Evolutionary conservation across 106 monocot species (phyloP).

Genomic region (Dioscorea dumetorum): DNA sequence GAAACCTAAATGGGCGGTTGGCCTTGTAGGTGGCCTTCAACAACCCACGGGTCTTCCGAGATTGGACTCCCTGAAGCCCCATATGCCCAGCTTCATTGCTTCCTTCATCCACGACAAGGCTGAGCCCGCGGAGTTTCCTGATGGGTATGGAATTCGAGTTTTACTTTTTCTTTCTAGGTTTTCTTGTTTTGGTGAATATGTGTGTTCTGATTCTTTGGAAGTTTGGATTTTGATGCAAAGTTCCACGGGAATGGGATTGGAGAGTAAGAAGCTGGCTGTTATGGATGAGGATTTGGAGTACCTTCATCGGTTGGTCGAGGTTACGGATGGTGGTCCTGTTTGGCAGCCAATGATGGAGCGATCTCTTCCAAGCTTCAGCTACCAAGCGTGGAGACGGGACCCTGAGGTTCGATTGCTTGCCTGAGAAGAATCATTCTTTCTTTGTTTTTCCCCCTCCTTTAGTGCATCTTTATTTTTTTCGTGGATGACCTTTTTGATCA

Average conservation of each 20-base stretch:
- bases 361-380: conserved; percentile 45
- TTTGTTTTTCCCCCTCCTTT: no score
- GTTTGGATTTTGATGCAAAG: neutral
- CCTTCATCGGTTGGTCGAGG: conserved; percentile 54
- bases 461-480: neutral
- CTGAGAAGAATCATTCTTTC: no score
- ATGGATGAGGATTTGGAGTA: conserved; percentile 46
- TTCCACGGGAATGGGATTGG: neutral
- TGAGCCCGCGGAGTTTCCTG: no score
- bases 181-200: neutral
- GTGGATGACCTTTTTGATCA: neutral
- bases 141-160: no score
- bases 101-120: conserved; percentile 6
- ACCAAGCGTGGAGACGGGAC: conserved; percentile 83
- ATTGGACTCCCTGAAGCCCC: conserved; percentile 12
- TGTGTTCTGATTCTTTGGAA: neutral
- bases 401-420: conserved; percentile 32
- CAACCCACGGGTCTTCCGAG: conserved; percentile 4
- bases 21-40: neutral
- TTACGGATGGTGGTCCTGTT: conserved; percentile 54
- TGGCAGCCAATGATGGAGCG: conserved; percentile 90
- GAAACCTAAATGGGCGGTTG: conserved; percentile 37
- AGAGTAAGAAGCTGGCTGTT: conserved; percentile 34
- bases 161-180: neutral
- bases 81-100: conserved; percentile 11